These are phyloP conservation scores for Xanthoconium purpureum DNA, from an alignment of 768 basidiomycete species.

Conservation along the genomic window DNA sequence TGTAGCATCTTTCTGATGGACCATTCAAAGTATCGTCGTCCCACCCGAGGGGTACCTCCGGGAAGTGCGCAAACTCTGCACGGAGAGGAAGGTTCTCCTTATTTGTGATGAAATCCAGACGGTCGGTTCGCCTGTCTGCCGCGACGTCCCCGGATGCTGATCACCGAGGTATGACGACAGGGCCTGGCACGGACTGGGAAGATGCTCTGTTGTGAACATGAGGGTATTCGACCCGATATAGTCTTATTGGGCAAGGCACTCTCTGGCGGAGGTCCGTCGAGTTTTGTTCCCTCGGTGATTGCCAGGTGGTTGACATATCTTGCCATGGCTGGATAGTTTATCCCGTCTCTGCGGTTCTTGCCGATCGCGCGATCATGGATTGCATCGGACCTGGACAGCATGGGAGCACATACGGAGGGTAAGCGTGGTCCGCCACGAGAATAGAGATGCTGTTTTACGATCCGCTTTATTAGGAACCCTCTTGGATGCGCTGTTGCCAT, in stretches of 20 bases:
- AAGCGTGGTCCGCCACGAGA: constrained; percentile 10
- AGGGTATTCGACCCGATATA: constrained; percentile 85
- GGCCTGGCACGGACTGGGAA: constrained; percentile 92
- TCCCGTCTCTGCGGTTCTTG: constrained; percentile 93
- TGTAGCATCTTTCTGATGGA: background rate
- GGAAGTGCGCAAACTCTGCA: constrained; percentile 77
- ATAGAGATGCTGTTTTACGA: background rate
- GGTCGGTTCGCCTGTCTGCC: constrained; percentile 36
- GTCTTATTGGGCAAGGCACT: constrained; percentile 94
- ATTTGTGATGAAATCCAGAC: constrained; percentile 99
- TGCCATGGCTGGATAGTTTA: constrained; percentile 55
- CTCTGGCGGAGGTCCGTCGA: constrained; percentile 79
- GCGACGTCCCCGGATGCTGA: background rate
- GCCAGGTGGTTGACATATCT: constrained; percentile 6
- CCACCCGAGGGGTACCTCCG: constrained; percentile 85
- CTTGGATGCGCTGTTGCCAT: constrained; percentile 95
- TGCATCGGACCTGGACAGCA: constrained; percentile 95
- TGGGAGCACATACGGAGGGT: constrained; percentile 95
- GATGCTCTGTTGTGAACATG: constrained; percentile 88
- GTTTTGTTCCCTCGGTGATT: background rate
- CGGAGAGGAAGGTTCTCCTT: constrained; percentile 88
- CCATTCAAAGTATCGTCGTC: constrained; percentile 71
- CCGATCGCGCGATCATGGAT: constrained; percentile 89
- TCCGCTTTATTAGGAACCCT: constrained; percentile 61
- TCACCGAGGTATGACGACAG: constrained; percentile 33